Evolutionary conservation across 1,284 basidiomycete species (phyloP).

Genomic region (Ustilago xerochloae): DNA sequence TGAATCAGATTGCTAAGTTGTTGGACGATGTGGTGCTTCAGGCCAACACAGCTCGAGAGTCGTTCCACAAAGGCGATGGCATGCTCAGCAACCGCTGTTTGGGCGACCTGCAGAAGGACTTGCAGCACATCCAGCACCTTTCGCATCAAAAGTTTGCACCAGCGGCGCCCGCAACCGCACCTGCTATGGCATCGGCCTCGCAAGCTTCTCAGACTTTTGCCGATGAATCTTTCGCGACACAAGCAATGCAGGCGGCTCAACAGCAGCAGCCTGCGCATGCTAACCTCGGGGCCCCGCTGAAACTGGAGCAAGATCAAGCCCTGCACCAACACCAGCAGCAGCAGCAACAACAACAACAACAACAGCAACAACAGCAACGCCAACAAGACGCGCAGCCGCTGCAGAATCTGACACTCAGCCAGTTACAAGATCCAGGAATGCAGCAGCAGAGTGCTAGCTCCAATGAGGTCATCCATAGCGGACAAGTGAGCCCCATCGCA

Average conservation of each 20-base stretch:
- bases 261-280: conserved; percentile 11
- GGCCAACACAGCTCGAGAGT: conserved; percentile 54
- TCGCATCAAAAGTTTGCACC: conserved; percentile 49
- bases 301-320: conserved; percentile 15
- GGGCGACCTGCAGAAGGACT: conserved; percentile 52
- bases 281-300: conserved; percentile 14
- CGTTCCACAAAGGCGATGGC: conserved; percentile 55
- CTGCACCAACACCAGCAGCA: conserved; percentile 16
- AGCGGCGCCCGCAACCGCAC: neutral
- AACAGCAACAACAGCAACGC: conserved; percentile 3
- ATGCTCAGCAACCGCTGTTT: conserved; percentile 53
- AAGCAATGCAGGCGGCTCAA: conserved; percentile 6
- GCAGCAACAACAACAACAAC: conserved; percentile 16
- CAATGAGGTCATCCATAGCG: conserved; percentile 14
- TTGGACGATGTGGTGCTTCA: conserved; percentile 55
- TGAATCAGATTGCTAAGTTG: conserved; percentile 52
- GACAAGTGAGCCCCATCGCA: conserved; percentile 34
- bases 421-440: conserved; percentile 14
- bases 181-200: conserved; percentile 9
- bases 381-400: conserved; percentile 20
- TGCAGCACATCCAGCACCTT: conserved; percentile 55
- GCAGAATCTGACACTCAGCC: conserved; percentile 24
- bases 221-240: conserved; percentile 11
- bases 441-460: conserved; percentile 3
- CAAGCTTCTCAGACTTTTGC: conserved; percentile 18